A percentile compares a stretch with the other conserved stretches of the same genome.
These are phyloP conservation scores for Psilocybe mexicana DNA, from an alignment of 1,284 basidiomycete species.

Conservation along the genomic window DNA sequence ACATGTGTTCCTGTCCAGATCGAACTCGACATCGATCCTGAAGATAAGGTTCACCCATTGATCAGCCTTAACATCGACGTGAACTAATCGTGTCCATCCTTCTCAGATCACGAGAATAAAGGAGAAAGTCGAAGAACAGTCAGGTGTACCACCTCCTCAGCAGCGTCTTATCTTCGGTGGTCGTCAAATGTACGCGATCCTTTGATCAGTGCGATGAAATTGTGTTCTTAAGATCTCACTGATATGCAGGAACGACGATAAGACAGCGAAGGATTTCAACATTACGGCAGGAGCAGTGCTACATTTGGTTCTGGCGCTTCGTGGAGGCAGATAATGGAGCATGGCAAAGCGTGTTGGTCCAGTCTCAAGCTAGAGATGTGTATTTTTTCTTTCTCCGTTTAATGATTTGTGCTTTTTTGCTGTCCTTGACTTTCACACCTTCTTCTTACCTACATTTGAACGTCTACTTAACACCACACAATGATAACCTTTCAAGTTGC, in stretches of 20 bases:
- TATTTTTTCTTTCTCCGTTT: slow-evolving; percentile 5
- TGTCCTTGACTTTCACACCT: not conserved
- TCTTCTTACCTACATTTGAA: not conserved
- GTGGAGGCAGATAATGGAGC: slow-evolving; percentile 60
- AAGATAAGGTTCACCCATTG: slow-evolving; percentile 72
- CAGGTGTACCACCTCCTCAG: slow-evolving; percentile 96
- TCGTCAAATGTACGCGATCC: slow-evolving; percentile 91
- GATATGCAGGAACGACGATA: slow-evolving; percentile 74
- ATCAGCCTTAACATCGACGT: not conserved
- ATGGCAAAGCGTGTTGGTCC: not conserved
- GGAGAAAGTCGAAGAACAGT: slow-evolving; percentile 99
- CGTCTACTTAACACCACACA: not conserved
- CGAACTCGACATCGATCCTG: slow-evolving; percentile 93
- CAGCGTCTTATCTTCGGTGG: slow-evolving; percentile 95
- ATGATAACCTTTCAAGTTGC: not conserved
- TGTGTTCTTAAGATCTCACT: not conserved
- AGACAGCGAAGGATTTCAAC: slow-evolving; percentile 82
- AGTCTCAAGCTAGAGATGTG: slow-evolving; percentile 5
- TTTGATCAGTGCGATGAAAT: slow-evolving; percentile 19
- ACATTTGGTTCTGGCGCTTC: slow-evolving; percentile 90
- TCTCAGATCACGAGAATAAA: slow-evolving; percentile 89
- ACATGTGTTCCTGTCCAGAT: slow-evolving; percentile 52
- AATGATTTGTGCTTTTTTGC: not conserved
- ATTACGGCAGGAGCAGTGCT: slow-evolving; percentile 83
- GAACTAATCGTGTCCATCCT: not conserved